Base-by-base conservation (phyloP, 768 basidiomycete genomes). In the Mycena latifolia region DNA sequence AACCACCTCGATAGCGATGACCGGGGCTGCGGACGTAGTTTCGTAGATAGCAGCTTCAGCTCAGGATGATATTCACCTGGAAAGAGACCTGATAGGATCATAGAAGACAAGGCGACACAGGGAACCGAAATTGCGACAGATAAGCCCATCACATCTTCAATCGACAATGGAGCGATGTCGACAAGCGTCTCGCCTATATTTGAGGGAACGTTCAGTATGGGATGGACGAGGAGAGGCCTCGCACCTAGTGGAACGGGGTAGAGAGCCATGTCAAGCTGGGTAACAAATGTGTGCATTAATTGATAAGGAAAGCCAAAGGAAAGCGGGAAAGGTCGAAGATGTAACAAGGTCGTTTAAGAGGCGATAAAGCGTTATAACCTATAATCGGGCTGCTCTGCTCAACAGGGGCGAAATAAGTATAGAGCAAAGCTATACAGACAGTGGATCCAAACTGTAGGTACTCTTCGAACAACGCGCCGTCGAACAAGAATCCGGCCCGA, bases 201-300 rank as follows among this genome's bases (percentile, higher is more conserved):
- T 47, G n/a, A 31, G 33, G 6, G 22, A 39, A 22, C 24, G n/a
- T 9, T 5, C 1, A 24, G 22, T 20, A 54, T 27, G 45, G 22
- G 45, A 25, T 22, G 45, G 22, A 46, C 45, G 10, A 15, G 8
- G 3, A 46, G 8, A 46, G 18, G 15, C 22, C 55, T 24, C 58
- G 20, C 24, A 61, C 58, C 65, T 12, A 43, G 31, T 14, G 59
- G 65, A 46, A 43, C 53, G 33, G 59, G 53, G 48, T 60, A 56
- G 7, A 61, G 29, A 55, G 64, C 35, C 55, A 55, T 59, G 52
- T 60, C 43, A 27, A 52, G 43, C 33, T 47, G 57, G n/a, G 20
- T 48, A 45, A 65, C 52, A 28, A 60, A 60, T 52, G 64, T 65
- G 64, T 41, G 43, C 57, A 65, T 55, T 27, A 24, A 47, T n/a